Base-by-base conservation (phyloP, 2,329 filamentous ascomycete genomes). In the Colletotrichum lentis region DNA sequence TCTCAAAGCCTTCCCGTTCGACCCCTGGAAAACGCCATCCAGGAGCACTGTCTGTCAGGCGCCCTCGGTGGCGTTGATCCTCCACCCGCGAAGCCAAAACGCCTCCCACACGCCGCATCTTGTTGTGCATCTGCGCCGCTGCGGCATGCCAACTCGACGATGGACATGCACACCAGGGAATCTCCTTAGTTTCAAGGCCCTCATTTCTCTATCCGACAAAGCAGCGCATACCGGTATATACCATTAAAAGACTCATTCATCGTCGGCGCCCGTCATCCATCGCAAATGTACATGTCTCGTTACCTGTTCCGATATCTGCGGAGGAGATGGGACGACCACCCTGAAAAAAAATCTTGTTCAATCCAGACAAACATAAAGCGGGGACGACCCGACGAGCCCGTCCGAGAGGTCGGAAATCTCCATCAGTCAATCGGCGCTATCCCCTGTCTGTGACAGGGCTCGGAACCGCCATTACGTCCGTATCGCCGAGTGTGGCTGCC, bases 51-150 rank as follows among this genome's bases (percentile, higher is more conserved):
- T 55, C 53, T 69, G 47, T 53, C 62, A 24, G 54, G 39, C 53
- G 65, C 31, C 31, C 57, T 57, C 46, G 18, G 67, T 68, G 67
- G 67, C 67, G 67, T 43, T 69, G 53, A 53, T 55, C 56, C 64
- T 68, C 58, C 35, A 59, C 65, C 63, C 50, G 47, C 52, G 44
- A 57, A 67, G 53, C 66, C 65, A 58, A 69, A 66, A 64, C 65
- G 65, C 69, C 66, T 64, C 62, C 54, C 58, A 52, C 55, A 24
- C 63, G 69, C 69, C 69, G 69, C 69, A 71, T 70, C 67, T 71
- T 71, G 68, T 70, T 68, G 22, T 70, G 65, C 69, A 39, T 56
- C 67, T 62, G 24, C 22, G 52, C 61, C 31, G 47, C 67, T 62
- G 24, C 27, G 52, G 64, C 39, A 54, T 64, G 64, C 50, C 24